A percentile compares a stretch with the other conserved stretches of the same genome.
phyloP scores from a whole-genome alignment of 2,329 filamentous ascomycete species.

The Aaosphaeria arxii region DNA sequence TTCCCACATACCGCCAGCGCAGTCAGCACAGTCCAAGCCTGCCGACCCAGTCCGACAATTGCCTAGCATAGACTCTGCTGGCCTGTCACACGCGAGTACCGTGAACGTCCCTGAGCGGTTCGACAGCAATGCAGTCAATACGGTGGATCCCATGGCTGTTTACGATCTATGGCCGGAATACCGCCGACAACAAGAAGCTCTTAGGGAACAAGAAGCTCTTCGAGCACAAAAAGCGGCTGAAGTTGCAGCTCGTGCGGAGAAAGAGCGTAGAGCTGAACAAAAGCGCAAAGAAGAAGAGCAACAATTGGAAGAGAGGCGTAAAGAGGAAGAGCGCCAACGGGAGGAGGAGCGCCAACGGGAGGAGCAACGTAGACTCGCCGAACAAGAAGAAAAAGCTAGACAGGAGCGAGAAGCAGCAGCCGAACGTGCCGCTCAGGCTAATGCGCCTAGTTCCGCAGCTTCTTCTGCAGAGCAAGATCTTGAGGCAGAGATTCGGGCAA shows the following conservation, averaged over 20 bases:
- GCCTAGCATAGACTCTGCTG: conserved; percentile 15
- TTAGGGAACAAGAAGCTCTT: conserved; percentile 15
- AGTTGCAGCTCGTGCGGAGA: conserved; percentile 33
- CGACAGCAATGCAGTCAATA: conserved; percentile 34
- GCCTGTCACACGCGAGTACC: conserved; percentile 12
- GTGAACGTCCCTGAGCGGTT: conserved; percentile 16
- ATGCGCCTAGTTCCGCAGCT: conserved; percentile 7
- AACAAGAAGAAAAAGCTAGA: background rate
- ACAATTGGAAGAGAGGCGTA: conserved; percentile 22
- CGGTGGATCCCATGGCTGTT: conserved; percentile 53
- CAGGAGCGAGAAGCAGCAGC: background rate
- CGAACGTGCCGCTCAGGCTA: conserved; percentile 1
- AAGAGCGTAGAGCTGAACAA: conserved; percentile 16
- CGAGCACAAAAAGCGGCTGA: conserved; percentile 25
- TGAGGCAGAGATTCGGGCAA: conserved; percentile 51
- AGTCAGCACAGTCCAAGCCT: conserved; percentile 8
- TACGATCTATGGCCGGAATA: conserved; percentile 54
- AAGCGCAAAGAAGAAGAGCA: conserved; percentile 20
- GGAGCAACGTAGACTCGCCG: background rate
- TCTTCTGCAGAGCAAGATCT: conserved; percentile 29
- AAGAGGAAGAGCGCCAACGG: conserved; percentile 11
- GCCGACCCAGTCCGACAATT: conserved; percentile 17
- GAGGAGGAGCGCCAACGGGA: background rate
- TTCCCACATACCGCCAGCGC: conserved; percentile 7
- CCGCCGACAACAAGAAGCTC: conserved; percentile 39